A percentile compares a stretch with the other conserved stretches of the same genome.
Conservation (phyloP, 495 filamentous ascomycete species). For the Durotheca rogersii region DNA sequence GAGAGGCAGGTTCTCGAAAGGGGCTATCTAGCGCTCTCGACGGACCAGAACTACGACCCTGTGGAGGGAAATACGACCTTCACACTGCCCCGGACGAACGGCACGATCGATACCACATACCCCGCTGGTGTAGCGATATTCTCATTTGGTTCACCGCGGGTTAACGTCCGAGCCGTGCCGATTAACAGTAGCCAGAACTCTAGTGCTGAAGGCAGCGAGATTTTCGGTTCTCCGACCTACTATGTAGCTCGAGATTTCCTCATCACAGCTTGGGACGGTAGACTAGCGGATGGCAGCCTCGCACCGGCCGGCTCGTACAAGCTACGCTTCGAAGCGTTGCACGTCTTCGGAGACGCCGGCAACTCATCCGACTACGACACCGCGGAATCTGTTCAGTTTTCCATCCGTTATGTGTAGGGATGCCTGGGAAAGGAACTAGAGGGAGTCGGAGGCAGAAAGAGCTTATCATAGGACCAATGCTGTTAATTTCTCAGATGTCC, state of each 20-base stretch:
- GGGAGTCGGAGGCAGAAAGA: background rate
- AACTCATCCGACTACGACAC: constrained; percentile 40
- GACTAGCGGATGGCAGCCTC: constrained; percentile 42
- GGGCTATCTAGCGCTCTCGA: constrained; percentile 35
- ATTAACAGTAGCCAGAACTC: constrained; percentile 29
- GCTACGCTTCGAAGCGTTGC: constrained; percentile 45
- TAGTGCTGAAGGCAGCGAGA: constrained; percentile 38
- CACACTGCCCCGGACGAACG: constrained; percentile 40
- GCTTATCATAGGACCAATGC: no score
- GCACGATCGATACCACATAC: constrained; percentile 26
- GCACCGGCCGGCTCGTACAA: constrained; percentile 49
- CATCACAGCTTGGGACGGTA: constrained; percentile 43
- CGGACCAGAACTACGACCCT: constrained; percentile 34
- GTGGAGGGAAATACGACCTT: constrained; percentile 43
- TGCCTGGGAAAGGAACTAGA: constrained; percentile 2
- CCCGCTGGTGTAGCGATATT: constrained; percentile 39
- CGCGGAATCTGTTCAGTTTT: constrained; percentile 40
- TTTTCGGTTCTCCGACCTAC: constrained; percentile 43
- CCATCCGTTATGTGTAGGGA: constrained; percentile 35
- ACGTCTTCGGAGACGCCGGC: constrained; percentile 43
- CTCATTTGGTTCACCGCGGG: constrained; percentile 46
- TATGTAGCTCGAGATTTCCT: constrained; percentile 44
- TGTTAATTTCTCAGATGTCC: no score
- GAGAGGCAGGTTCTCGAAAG: constrained; percentile 41
- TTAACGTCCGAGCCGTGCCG: constrained; percentile 48